Evolutionary conservation across 768 basidiomycete species (phyloP), one percentile per base, ranked within the genome.

Genomic region (Termitomyces bulborhizus): DNA sequence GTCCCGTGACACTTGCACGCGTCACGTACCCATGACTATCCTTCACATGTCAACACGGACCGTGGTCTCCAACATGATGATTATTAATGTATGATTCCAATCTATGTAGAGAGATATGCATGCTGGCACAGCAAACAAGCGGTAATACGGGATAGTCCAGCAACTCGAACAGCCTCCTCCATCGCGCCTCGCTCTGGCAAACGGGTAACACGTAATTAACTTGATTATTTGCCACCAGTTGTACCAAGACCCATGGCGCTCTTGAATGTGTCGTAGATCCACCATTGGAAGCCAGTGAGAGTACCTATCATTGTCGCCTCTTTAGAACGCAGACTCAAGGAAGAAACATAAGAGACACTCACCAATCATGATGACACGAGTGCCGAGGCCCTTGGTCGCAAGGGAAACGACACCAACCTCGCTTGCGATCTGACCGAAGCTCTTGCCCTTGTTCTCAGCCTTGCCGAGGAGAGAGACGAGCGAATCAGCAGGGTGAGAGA

Each of bases 401-500:
- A 94, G 77, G 44, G 76, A 67, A 26, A 71, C 70, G 51, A 84
- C 44, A 13, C 90, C 89, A 50, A 86, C 83, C 65, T 94, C 91
- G 37, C 73, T 74, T 27, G 85, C 81, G 60, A 94, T 89, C 58
- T 77, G 62, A 11, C 87, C 88, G 56, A 84, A 68, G 47, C 78
- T 73, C 78, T 93, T 92, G 76, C 90, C 89, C 77, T 82, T 87
- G 80, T 92, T 90, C 60, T 78, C 69, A 58, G 83, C 79, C 80
- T 98, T 98, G 70, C 94, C 93, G 74, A 97, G 93, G 71, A 85
- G 84, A 55, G 93, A 96, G 62, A 97, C 88, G 60, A 98, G 72
- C 39, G 94, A 88, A 71, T 98, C 94, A 62, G 94, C 94, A 47
- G 94, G 94, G 70, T 98, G 94, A 16, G 95, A 98, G 70, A 98